Conservation (phyloP, 148 eudicot genomes). For the Spergularia bocconei region DNA sequence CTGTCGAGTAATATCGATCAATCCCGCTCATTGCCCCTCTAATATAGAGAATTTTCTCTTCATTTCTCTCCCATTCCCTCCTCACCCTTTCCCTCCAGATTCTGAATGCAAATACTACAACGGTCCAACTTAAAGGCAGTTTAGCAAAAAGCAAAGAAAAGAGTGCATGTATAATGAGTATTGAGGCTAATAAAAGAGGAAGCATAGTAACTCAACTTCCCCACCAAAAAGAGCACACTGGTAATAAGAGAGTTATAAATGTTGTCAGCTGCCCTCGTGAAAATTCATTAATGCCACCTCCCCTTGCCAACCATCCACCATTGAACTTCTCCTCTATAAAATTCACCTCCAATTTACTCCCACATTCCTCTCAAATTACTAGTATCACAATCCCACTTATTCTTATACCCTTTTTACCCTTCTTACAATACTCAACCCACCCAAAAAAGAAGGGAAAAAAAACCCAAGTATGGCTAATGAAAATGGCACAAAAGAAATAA, state of each 20-base stretch:
- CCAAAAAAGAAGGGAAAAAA: background rate
- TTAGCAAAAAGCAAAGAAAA: background rate
- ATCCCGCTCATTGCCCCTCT: no score
- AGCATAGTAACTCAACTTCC: constrained; percentile 18
- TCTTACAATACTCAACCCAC: background rate
- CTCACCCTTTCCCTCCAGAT: no score
- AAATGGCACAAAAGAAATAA: constrained; percentile 27
- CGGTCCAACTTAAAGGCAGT: background rate
- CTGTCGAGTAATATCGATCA: no score
- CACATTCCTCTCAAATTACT: no score
- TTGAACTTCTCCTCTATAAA: constrained; percentile 24
- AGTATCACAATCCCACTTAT: no score
- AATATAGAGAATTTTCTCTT: no score
- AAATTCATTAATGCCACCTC: constrained; percentile 35
- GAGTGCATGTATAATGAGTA: background rate
- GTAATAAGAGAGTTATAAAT: constrained; percentile 14
- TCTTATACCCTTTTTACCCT: no score
- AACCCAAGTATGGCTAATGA: constrained; percentile 31
- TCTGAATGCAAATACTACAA: no score
- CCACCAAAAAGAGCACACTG: constrained; percentile 16
- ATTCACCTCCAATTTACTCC: background rate
- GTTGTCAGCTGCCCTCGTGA: constrained; percentile 29
- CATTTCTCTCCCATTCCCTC: no score
- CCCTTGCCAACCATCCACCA: constrained; percentile 18
- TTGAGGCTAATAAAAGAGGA: constrained; percentile 17